A percentile compares a stretch with the other conserved stretches of the same genome.
Conservation (phyloP, 768 basidiomycete species). For the Pholiota conissans region DNA sequence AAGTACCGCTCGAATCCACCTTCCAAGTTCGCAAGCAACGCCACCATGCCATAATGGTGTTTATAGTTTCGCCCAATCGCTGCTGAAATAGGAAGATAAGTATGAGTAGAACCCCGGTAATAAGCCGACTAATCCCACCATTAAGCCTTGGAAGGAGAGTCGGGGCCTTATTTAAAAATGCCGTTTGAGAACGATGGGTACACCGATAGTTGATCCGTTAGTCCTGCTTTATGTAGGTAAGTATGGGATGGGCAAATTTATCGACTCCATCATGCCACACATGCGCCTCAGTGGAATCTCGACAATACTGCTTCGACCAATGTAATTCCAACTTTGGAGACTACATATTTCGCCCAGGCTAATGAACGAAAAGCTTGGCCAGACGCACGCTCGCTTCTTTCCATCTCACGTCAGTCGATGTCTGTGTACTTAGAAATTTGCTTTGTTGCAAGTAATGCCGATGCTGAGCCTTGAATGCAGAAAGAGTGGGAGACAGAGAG, state of each 20-base stretch:
- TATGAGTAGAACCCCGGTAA: neutral
- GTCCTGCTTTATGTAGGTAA: no score
- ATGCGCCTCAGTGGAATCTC: no score
- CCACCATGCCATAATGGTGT: neutral
- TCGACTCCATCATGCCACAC: neutral
- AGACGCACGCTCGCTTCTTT: no score
- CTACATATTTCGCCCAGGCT: no score
- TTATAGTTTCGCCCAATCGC: neutral
- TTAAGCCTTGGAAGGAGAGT: neutral
- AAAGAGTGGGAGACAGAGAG: no score
- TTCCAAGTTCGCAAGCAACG: neutral
- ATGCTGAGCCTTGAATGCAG: no score
- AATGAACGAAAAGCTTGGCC: no score
- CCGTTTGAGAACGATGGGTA: neutral
- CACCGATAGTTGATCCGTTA: neutral
- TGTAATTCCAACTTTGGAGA: no score
- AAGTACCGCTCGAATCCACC: neutral
- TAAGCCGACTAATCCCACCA: neutral
- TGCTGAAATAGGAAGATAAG: neutral
- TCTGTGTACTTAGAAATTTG: no score
- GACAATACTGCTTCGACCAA: no score
- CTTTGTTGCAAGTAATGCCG: no score
- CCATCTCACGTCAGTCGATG: no score
- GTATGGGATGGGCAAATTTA: neutral
- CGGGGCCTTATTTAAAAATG: neutral